These are phyloP conservation scores for Syzygium aromaticum DNA, from an alignment of 345 rosid species.

Conservation along the genomic window DNA sequence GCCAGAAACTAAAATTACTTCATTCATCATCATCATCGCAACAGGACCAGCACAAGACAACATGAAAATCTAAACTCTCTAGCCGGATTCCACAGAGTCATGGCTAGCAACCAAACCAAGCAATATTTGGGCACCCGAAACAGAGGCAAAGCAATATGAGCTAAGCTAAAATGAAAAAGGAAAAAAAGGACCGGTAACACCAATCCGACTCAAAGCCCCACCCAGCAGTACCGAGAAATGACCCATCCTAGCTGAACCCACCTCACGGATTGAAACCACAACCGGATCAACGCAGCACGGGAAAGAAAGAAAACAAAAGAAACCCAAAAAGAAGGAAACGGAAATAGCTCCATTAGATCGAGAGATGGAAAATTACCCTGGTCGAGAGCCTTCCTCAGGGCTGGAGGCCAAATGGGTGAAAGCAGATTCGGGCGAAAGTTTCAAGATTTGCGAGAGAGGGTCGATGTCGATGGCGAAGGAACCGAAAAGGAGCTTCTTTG, in stretches of 20 bases:
- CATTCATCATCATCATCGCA: background rate
- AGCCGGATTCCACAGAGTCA: background rate
- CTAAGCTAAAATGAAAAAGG: background rate
- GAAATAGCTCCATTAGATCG: background rate
- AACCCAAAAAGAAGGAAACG: background rate
- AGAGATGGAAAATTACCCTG: background rate
- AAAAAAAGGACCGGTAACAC: background rate
- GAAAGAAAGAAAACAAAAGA: background rate
- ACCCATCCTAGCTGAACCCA: background rate
- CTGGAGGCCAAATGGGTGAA: background rate
- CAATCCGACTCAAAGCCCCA: background rate
- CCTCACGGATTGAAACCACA: background rate
- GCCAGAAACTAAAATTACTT: background rate
- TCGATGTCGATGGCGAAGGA: background rate
- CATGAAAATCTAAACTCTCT: background rate
- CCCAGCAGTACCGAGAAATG: background rate
- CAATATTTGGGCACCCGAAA: background rate
- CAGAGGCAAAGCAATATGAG: background rate
- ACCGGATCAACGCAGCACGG: background rate
- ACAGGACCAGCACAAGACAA: background rate
- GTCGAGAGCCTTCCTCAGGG: background rate
- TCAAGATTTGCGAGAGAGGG: background rate
- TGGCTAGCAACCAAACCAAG: background rate
- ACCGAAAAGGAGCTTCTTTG: background rate
- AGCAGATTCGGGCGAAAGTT: background rate